Conservation (phyloP, 129 eudicot species). For the Escallonia herrerae region DNA sequence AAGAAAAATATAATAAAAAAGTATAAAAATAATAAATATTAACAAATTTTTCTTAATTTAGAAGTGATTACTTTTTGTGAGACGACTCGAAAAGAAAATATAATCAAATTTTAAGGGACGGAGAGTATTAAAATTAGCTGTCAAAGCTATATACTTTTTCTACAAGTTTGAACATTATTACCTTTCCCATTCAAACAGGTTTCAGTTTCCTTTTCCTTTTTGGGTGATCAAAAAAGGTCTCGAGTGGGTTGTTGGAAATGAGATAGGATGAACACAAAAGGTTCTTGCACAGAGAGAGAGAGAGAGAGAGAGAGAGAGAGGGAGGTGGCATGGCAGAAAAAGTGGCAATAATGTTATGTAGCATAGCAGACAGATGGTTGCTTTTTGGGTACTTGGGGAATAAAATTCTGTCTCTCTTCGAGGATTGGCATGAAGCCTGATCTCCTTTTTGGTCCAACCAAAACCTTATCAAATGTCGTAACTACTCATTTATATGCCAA, state of each 20-base stretch:
- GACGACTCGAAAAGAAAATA: no score
- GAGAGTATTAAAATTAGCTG: no score
- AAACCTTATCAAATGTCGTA: no score
- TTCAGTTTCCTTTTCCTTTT: not conserved
- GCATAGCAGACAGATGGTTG: constrained; percentile 45
- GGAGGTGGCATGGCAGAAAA: not conserved
- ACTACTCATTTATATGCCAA: constrained; percentile 14
- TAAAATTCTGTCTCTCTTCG: constrained; percentile 27
- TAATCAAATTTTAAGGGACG: no score
- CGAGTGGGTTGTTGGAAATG: constrained; percentile 33
- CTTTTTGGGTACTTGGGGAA: constrained; percentile 41
- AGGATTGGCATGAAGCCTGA: constrained; percentile 21
- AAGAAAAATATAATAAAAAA: no score
- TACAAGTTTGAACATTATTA: no score
- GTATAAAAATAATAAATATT: no score
- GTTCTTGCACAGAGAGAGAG: constrained; percentile 12
- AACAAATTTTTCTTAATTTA: no score
- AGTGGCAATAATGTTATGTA: constrained; percentile 14
- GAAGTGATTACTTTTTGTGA: no score
- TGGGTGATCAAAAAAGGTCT: not conserved
- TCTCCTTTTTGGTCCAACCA: not conserved
- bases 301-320: constrained; percentile 9
- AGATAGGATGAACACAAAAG: constrained; percentile 36
- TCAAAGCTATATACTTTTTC: no score
- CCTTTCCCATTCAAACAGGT: not conserved